These are phyloP conservation scores for Uronychia setigera DNA, from an alignment of 73 alveolate species.

Conservation along the genomic window DNA sequence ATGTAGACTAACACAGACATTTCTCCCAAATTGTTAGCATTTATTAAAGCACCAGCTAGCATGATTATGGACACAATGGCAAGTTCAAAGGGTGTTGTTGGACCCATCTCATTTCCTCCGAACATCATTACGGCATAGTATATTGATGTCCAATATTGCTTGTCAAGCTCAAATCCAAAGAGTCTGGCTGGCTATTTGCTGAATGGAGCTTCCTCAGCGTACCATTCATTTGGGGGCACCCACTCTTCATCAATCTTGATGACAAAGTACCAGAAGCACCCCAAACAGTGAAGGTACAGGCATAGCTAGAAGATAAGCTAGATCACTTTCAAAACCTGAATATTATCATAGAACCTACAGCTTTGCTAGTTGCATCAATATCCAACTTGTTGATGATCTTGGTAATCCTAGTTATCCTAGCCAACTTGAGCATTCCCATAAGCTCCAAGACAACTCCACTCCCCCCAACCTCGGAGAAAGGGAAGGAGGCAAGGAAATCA, in stretches of 20 bases:
- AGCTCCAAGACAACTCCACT: conserved; percentile 6
- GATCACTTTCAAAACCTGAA: conserved; percentile 23
- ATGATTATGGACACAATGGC: background rate
- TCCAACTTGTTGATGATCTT: conserved; percentile 2
- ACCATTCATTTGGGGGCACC: conserved; percentile 3
- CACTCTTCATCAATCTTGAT: background rate
- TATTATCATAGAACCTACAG: conserved; percentile 1
- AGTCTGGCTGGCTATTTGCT: background rate
- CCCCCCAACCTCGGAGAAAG: conserved; percentile 37
- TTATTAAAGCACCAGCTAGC: background rate
- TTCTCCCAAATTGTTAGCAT: background rate
- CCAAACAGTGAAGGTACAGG: conserved; percentile 25
- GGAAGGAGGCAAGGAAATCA: conserved; percentile 43
- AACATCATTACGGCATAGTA: conserved; percentile 5
- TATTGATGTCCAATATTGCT: background rate
- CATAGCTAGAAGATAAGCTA: conserved; percentile 28
- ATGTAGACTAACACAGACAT: background rate
- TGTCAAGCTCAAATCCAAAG: background rate
- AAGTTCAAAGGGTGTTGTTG: background rate
- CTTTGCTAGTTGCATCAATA: conserved; percentile 9
- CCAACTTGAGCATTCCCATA: conserved; percentile 25
- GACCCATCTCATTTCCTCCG: conserved; percentile 2
- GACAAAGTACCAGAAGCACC: conserved; percentile 44
- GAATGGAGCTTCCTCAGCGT: background rate
- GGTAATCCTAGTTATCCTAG: conserved; percentile 14